Conservation (phyloP, 306 rosid species). For the Canavalia ensiformis region DNA sequence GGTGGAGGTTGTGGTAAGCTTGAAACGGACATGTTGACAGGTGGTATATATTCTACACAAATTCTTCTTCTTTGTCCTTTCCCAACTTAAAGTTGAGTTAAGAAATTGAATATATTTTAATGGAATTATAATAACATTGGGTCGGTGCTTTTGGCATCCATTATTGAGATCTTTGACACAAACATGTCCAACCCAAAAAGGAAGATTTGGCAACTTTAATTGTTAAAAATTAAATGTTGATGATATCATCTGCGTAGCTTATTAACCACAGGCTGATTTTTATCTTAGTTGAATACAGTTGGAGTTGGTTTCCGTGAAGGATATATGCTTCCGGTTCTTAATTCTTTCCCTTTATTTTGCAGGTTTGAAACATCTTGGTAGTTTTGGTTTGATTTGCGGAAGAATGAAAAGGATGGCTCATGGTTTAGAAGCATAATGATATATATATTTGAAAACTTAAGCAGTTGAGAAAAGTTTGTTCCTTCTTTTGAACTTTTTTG, state of each 20-base stretch:
- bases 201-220: conserved; percentile 12
- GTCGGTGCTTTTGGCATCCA: conserved; percentile 54
- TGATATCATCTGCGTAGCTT: conserved; percentile 35
- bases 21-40: conserved; percentile 17
- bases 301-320: conserved; percentile 10
- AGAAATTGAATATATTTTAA: background rate
- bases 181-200: conserved; percentile 43
- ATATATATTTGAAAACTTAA: conserved; percentile 46
- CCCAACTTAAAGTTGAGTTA: conserved; percentile 34
- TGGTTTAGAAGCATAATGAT: conserved; percentile 47
- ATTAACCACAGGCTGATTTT: background rate
- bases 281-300: conserved; percentile 32
- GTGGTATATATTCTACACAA: conserved; percentile 31
- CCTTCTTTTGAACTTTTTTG: conserved; percentile 50
- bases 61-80: conserved; percentile 36
- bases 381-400: conserved; percentile 46
- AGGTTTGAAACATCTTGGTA: conserved; percentile 34
- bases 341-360: background rate
- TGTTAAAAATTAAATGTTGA: conserved; percentile 4
- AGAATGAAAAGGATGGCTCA: conserved; percentile 15
- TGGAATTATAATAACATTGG: background rate
- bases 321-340: conserved; percentile 1
- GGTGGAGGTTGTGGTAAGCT: too few relatives aligned
- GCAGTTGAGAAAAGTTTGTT: conserved; percentile 44
- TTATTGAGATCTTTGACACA: conserved; percentile 35